A percentile compares a stretch with the other conserved stretches of the same genome.
Conservation (phyloP, 2,329 filamentous ascomycete species). For the Daldinia sp. region DNA sequence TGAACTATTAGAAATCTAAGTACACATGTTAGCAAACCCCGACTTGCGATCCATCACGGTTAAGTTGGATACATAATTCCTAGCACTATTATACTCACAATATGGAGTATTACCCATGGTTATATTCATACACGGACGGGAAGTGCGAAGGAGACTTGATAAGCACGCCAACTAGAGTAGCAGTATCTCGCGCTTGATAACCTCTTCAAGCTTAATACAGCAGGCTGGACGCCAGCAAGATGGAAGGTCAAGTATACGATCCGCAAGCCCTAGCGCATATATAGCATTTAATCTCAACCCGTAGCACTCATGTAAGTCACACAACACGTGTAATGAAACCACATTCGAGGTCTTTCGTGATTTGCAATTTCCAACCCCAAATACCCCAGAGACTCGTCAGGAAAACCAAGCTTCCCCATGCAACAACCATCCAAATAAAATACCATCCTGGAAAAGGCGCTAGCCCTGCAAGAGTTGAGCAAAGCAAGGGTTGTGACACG, state of each 20-base stretch:
- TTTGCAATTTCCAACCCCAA: background rate
- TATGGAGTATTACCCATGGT: background rate
- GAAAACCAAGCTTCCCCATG: constrained; percentile 3
- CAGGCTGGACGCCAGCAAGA: background rate
- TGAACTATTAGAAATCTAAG: background rate
- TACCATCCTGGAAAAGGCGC: background rate
- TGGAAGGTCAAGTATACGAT: background rate
- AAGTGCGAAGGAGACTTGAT: background rate
- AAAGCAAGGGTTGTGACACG: constrained; percentile 10
- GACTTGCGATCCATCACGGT: background rate
- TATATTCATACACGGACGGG: background rate
- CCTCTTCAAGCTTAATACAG: background rate
- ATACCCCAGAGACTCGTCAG: background rate
- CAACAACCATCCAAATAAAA: constrained; percentile 11
- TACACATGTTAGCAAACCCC: background rate
- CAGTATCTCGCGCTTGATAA: background rate
- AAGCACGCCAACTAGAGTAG: background rate
- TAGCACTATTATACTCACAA: background rate
- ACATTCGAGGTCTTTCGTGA: background rate
- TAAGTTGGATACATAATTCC: background rate
- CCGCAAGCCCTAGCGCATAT: background rate
- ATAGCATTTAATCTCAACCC: background rate
- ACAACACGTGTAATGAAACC: background rate
- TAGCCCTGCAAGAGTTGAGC: background rate
- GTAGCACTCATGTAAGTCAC: background rate